phyloP scores from a whole-genome alignment of 768 basidiomycete species.

The Podaxis sp. region DNA sequence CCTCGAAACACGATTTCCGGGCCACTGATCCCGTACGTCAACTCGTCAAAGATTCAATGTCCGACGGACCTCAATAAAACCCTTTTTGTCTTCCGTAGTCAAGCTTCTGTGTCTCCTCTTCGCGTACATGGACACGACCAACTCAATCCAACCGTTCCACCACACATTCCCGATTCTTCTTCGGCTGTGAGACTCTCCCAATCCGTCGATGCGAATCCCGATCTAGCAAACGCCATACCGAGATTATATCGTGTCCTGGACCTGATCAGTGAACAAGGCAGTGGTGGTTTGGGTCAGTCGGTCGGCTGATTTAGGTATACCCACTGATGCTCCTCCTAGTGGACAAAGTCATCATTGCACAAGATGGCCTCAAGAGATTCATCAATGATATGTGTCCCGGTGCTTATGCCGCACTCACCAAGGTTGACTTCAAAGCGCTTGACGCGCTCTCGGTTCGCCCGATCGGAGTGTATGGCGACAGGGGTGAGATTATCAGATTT shows the following conservation, averaged over 20 bases:
- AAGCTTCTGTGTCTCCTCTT: no score
- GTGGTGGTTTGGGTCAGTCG: constrained; percentile 36
- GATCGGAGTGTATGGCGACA: constrained; percentile 59
- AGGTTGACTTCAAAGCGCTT: constrained; percentile 54
- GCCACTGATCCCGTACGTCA: no score
- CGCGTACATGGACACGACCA: no score
- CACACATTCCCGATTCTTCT: no score
- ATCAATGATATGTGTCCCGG: constrained; percentile 49
- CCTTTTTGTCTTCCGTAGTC: no score
- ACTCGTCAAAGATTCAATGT: no score
- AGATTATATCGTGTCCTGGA: constrained; percentile 18
- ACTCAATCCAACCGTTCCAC: no score
- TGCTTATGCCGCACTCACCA: constrained; percentile 53
- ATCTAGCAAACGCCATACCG: neutral
- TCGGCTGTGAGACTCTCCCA: no score
- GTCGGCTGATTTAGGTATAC: neutral
- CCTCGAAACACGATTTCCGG: no score
- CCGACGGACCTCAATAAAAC: no score
- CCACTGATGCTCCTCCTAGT: constrained; percentile 32
- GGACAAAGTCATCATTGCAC: constrained; percentile 63
- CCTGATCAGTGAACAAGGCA: constrained; percentile 22
- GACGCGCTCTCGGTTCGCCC: constrained; percentile 48
- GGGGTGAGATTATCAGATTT: constrained; percentile 47
- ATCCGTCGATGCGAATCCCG: neutral
- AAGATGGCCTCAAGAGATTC: constrained; percentile 46